Percentiles rank a stretch among this genome's conserved stretches.
These are phyloP conservation scores for Marvania coccoides DNA, from an alignment of 139 green algal genomes.

Conservation along the genomic window DNA sequence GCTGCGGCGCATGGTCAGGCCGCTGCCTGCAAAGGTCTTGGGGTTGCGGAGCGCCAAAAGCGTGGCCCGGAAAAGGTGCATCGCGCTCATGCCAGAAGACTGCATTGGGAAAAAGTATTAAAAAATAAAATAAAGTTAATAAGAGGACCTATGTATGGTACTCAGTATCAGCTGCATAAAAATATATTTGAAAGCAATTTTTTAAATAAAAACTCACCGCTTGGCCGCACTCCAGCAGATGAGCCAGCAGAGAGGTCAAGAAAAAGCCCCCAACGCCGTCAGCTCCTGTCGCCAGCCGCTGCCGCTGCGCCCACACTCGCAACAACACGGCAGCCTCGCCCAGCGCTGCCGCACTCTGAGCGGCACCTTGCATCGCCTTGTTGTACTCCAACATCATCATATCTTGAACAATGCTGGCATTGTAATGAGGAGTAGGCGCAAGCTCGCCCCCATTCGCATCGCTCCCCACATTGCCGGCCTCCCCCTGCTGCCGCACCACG, in stretches of 20 bases:
- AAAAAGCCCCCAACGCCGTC: constrained; percentile 47
- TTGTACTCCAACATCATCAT: constrained; percentile 28
- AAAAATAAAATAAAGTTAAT: background rate
- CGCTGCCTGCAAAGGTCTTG: constrained; percentile 25
- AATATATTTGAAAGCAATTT: too few relatives aligned
- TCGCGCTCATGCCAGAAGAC: constrained; percentile 34
- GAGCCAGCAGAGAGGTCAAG: constrained; percentile 46
- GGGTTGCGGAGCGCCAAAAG: constrained; percentile 40
- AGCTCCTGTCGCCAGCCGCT: constrained; percentile 24
- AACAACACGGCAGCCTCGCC: constrained; percentile 53
- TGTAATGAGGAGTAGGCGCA: constrained; percentile 64
- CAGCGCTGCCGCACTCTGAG: constrained; percentile 18
- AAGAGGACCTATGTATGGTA: background rate
- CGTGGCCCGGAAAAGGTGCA: constrained; percentile 47
- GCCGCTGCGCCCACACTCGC: constrained; percentile 53
- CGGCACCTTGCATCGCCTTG: constrained; percentile 15
- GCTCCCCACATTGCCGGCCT: background rate
- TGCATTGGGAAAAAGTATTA: constrained; percentile 6
- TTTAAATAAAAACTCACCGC: constrained; percentile 50
- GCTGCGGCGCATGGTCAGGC: constrained; percentile 31
- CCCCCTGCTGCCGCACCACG: background rate
- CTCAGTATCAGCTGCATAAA: background rate
- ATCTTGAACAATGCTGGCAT: constrained; percentile 54
- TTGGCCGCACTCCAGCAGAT: constrained; percentile 32
- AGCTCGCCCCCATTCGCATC: background rate